Percentiles rank a stretch among this genome's conserved stretches.
These are phyloP conservation scores for Sicyos baderoa DNA, from an alignment of 306 rosid genomes.

Conservation along the genomic window DNA sequence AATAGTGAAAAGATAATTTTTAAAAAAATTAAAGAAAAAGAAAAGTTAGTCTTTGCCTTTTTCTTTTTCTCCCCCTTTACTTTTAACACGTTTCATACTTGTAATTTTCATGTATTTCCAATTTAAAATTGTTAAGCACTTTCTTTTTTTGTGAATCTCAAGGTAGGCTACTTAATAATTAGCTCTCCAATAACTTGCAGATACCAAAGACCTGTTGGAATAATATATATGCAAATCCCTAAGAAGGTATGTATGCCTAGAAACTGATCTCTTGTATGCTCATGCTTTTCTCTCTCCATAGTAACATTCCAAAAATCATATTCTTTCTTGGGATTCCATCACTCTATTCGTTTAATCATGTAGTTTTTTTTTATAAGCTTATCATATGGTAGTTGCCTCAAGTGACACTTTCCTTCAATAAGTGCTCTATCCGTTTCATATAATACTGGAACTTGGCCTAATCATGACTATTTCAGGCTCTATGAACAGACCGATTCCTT, in stretches of 20 bases:
- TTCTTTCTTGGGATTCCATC: conserved; percentile 81
- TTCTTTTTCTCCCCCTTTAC: conserved; percentile 38
- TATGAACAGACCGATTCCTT: conserved; percentile 10
- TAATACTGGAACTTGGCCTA: conserved; percentile 30
- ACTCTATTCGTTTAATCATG: conserved; percentile 33
- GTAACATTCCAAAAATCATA: conserved; percentile 76
- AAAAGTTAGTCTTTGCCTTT: conserved; percentile 9
- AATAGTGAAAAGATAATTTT: background rate
- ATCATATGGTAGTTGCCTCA: conserved; percentile 26
- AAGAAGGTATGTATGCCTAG: conserved; percentile 55
- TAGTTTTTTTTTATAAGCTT: conserved; percentile 28
- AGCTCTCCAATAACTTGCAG: conserved; percentile 26
- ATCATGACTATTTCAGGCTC: conserved; percentile 35
- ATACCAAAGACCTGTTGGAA: conserved; percentile 29
- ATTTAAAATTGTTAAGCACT: conserved; percentile 28
- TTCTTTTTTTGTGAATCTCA: conserved; percentile 41
- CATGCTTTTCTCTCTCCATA: conserved; percentile 50
- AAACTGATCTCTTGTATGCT: conserved; percentile 35
- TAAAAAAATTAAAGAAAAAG: conserved; percentile 33
- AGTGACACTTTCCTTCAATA: conserved; percentile 20
- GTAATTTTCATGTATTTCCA: conserved; percentile 55
- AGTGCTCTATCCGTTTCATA: conserved; percentile 24
- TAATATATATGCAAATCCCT: conserved; percentile 68
- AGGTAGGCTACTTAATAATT: conserved; percentile 39
- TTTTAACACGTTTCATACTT: conserved; percentile 38